Evolutionary conservation across 768 basidiomycete genomes (phyloP).

Genomic region (Pleurotus platypus): DNA sequence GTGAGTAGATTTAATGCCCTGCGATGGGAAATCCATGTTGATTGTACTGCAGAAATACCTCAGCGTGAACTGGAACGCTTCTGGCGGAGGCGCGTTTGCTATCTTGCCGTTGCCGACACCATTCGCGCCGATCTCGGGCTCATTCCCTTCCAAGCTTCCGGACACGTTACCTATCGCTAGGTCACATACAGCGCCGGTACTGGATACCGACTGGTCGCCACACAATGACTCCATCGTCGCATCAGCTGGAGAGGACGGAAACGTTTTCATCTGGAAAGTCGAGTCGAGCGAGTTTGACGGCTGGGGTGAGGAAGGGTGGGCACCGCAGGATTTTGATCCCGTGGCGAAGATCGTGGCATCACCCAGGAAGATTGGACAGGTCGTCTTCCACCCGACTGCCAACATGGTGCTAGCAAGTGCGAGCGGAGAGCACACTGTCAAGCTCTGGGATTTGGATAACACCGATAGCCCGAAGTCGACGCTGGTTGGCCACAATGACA

Average conservation of each 20-base stretch:
- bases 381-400: constrained; percentile 91
- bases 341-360: constrained; percentile 77
- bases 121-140: constrained; percentile 44
- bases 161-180: constrained; percentile 91
- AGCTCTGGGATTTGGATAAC: constrained; percentile 87
- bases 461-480: constrained; percentile 60
- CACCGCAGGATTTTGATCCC: constrained; percentile 79
- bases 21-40: not conserved
- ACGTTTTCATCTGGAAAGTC: constrained; percentile 89
- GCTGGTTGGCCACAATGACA: constrained; percentile 77
- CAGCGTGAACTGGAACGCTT: constrained; percentile 92
- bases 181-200: constrained; percentile 77
- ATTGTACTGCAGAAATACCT: constrained; percentile 62
- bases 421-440: constrained; percentile 80
- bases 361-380: constrained; percentile 89
- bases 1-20: constrained; percentile 38
- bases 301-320: constrained; percentile 85
- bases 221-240: constrained; percentile 90
- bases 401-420: constrained; percentile 79
- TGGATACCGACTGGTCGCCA: constrained; percentile 96
- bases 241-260: constrained; percentile 92
- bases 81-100: constrained; percentile 92
- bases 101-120: constrained; percentile 84
- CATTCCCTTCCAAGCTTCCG: constrained; percentile 77
- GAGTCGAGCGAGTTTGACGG: constrained; percentile 65